These are phyloP conservation scores for Penicillium ochrochloron DNA, from an alignment of 495 filamentous ascomycete species.

Conservation along the genomic window DNA sequence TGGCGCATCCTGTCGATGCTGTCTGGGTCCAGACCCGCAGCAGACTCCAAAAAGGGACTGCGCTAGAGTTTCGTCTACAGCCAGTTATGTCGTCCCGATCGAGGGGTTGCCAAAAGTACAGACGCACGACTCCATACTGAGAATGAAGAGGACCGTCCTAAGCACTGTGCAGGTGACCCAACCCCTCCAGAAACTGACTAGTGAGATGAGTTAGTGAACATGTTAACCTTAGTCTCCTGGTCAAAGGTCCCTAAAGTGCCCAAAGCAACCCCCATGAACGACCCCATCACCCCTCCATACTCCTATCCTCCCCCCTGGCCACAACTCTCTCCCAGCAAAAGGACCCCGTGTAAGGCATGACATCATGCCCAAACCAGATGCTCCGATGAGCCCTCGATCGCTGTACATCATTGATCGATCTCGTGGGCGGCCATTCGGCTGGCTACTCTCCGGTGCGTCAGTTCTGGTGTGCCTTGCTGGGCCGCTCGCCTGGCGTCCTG, in stretches of 20 bases:
- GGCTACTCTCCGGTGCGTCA: slow-evolving; percentile 17
- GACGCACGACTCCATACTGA: background rate
- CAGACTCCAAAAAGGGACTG: background rate
- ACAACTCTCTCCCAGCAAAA: background rate
- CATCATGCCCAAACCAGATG: slow-evolving; percentile 13
- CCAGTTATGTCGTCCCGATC: background rate
- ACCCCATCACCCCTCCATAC: slow-evolving; percentile 8
- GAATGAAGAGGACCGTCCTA: background rate
- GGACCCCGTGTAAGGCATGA: slow-evolving; percentile 12
- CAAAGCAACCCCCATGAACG: slow-evolving; percentile 18
- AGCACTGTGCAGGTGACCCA: slow-evolving; percentile 4
- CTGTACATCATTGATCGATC: slow-evolving; percentile 32
- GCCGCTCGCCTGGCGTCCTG: slow-evolving; percentile 21
- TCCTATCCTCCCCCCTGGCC: slow-evolving; percentile 4
- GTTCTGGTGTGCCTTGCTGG: slow-evolving; percentile 13
- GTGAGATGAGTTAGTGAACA: background rate
- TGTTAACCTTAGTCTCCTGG: background rate
- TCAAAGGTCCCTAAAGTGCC: background rate
- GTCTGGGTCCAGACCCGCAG: slow-evolving; percentile 11
- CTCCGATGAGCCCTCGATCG: slow-evolving; percentile 31
- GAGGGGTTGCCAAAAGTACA: background rate
- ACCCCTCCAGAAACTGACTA: background rate
- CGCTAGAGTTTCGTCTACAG: background rate
- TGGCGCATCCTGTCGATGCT: background rate
- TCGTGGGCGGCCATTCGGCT: slow-evolving; percentile 17